Conservation (phyloP, 2,329 filamentous ascomycete genomes). For the Ampelomyces quisqualis region DNA sequence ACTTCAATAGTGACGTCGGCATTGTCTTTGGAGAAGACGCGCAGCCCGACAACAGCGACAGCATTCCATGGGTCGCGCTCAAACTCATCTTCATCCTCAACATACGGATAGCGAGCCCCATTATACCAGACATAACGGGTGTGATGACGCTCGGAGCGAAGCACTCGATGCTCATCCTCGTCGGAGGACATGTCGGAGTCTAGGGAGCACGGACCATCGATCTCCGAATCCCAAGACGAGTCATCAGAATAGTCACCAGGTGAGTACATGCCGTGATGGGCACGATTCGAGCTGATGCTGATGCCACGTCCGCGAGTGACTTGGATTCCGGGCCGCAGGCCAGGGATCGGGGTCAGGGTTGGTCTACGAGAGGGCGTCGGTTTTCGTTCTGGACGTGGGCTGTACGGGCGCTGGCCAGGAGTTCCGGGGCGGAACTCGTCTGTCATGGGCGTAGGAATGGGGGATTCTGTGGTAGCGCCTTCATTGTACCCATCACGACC, state of each 20-base stretch:
- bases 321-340: slow-evolving; percentile 38
- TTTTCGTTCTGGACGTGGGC: slow-evolving; percentile 32
- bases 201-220: slow-evolving; percentile 40
- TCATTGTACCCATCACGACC: slow-evolving; percentile 32
- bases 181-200: slow-evolving; percentile 21
- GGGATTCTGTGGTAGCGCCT: slow-evolving; percentile 32
- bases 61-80: slow-evolving; percentile 61
- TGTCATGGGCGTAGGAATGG: slow-evolving; percentile 31
- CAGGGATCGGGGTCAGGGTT: slow-evolving; percentile 42
- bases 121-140: slow-evolving; percentile 26
- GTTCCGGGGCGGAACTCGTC: slow-evolving; percentile 40
- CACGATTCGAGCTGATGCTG: slow-evolving; percentile 34
- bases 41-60: slow-evolving; percentile 59
- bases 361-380: slow-evolving; percentile 38
- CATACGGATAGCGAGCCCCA: slow-evolving; percentile 21
- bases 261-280: slow-evolving; percentile 32
- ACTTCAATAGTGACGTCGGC: slow-evolving; percentile 55
- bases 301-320: slow-evolving; percentile 32
- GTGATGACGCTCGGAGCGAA: slow-evolving; percentile 14
- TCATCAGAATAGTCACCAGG: slow-evolving; percentile 40
- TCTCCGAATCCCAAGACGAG: slow-evolving; percentile 45
- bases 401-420: slow-evolving; percentile 32
- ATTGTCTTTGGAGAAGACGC: slow-evolving; percentile 58
- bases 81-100: slow-evolving; percentile 48
- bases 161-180: slow-evolving; percentile 15